Evolutionary conservation across 2,329 filamentous ascomycete genomes (phyloP).

Genomic region (Talaromyces marneffei): DNA sequence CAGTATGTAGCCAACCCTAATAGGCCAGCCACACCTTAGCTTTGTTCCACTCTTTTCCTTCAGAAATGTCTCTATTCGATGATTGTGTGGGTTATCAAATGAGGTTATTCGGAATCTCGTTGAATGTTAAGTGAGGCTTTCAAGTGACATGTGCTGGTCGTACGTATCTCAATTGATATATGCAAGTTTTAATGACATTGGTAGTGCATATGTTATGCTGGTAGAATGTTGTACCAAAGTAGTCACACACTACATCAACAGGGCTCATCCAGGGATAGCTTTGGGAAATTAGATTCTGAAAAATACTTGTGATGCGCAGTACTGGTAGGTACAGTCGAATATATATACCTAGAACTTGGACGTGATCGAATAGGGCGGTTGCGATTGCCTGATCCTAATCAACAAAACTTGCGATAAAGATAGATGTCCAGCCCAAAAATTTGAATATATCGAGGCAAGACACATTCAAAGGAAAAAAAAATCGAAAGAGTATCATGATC

Average conservation of each 20-base stretch:
- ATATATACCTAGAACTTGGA: neutral
- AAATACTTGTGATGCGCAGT: neutral
- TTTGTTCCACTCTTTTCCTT: neutral
- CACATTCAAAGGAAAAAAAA: neutral
- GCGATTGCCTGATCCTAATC: neutral
- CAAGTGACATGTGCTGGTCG: neutral
- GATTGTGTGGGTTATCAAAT: neutral
- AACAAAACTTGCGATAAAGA: neutral
- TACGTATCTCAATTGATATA: too few relatives aligned
- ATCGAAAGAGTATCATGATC: neutral
- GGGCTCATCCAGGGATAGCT: neutral
- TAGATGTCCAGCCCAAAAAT: too few relatives aligned
- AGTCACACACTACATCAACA: neutral
- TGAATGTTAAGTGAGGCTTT: neutral
- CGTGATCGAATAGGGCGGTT: neutral
- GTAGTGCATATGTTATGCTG: neutral
- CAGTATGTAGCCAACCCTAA: neutral
- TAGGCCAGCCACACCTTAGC: neutral
- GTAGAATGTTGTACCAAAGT: neutral
- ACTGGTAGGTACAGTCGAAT: neutral
- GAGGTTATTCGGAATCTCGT: neutral
- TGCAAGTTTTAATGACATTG: neutral
- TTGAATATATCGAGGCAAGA: neutral
- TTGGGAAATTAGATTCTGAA: neutral
- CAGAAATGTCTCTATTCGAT: too few relatives aligned